A percentile compares a stretch with the other conserved stretches of the same genome.
phyloP scores from a whole-genome alignment of 108 stramenopile species.

The Nannochloropsis granulata region DNA sequence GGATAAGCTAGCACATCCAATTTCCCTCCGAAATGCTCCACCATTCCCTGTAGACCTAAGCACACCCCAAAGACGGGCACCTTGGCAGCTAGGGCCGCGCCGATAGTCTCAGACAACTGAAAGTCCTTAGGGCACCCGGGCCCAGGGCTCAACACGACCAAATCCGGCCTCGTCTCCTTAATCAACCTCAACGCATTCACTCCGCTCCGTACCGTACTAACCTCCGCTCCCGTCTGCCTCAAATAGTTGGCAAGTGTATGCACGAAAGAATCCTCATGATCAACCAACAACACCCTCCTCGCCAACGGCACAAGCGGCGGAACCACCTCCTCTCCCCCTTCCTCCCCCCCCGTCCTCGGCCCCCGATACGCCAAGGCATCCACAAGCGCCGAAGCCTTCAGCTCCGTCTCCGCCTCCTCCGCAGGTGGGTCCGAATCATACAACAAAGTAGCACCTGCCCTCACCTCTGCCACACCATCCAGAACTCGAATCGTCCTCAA shows the following conservation, averaged over 20 bases:
- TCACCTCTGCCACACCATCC: constrained; percentile 69
- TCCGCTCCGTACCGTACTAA: constrained; percentile 73
- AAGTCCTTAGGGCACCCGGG: constrained; percentile 91
- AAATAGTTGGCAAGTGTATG: constrained; percentile 95
- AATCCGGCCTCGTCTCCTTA: constrained; percentile 2
- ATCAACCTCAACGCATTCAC: neutral
- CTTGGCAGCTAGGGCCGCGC: constrained; percentile 22
- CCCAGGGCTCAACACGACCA: constrained; percentile 83
- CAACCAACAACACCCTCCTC: constrained; percentile 71
- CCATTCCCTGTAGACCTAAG: constrained; percentile 93
- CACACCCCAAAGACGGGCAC: constrained; percentile 94
- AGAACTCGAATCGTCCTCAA: constrained; percentile 80
- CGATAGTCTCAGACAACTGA: constrained; percentile 60
- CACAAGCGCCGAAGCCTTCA: constrained; percentile 92
- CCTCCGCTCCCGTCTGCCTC: constrained; percentile 87
- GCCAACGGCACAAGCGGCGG: constrained; percentile 44
- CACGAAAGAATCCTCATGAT: constrained; percentile 96
- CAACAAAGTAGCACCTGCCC: constrained; percentile 86
- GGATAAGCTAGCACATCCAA: constrained; percentile 79
- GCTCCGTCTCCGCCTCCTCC: constrained; percentile 91
- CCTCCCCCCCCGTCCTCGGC: constrained; percentile 17
- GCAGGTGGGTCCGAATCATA: constrained; percentile 77
- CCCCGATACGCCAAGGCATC: constrained; percentile 52
- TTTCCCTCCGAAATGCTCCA: constrained; percentile 85
- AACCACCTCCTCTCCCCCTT: constrained; percentile 18